Percentiles rank a stretch among this genome's conserved stretches.
Conservation (phyloP, 805 yeast species). For the Yarrowia sp. region DNA sequence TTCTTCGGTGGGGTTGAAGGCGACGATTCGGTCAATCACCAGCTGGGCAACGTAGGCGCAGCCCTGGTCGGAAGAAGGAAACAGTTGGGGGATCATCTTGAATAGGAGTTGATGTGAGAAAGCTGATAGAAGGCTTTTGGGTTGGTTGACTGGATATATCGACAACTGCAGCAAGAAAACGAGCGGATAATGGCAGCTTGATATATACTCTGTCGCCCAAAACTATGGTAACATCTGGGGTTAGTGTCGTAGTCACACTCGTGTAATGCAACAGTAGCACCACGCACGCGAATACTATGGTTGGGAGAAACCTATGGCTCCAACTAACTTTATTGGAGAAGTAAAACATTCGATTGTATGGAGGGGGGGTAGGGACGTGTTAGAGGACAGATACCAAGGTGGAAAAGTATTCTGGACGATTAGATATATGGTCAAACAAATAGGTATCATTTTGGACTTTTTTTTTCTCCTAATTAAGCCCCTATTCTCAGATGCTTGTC, state of each 20-base stretch:
- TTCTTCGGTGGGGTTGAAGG: slow-evolving; percentile 55
- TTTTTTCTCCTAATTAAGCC: not conserved
- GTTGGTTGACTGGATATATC: too few species aligned
- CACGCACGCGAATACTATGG: slow-evolving; percentile 35
- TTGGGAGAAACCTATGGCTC: slow-evolving; percentile 29
- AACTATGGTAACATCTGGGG: slow-evolving; percentile 36
- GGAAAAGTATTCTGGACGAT: too few species aligned
- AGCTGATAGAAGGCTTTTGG: not conserved
- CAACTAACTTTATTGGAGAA: slow-evolving; percentile 1
- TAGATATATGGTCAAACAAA: too few species aligned
- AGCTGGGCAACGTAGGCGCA: slow-evolving; percentile 55
- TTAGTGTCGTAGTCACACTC: slow-evolving; percentile 12
- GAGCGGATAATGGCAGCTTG: not conserved
- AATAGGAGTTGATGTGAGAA: not conserved
- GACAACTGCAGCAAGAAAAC: too few species aligned
- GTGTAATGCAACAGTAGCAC: slow-evolving; percentile 22
- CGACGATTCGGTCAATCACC: slow-evolving; percentile 55
- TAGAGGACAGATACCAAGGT: not conserved
- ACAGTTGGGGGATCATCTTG: slow-evolving; percentile 39
- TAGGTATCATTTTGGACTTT: not conserved
- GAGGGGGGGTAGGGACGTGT: not conserved
- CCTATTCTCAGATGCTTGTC: not conserved
- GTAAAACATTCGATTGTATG: not conserved
- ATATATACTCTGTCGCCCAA: slow-evolving; percentile 21
- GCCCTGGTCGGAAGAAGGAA: slow-evolving; percentile 41